These are phyloP conservation scores for Zygnema circumcarinatum DNA, from an alignment of 139 green algal species.

Conservation along the genomic window DNA sequence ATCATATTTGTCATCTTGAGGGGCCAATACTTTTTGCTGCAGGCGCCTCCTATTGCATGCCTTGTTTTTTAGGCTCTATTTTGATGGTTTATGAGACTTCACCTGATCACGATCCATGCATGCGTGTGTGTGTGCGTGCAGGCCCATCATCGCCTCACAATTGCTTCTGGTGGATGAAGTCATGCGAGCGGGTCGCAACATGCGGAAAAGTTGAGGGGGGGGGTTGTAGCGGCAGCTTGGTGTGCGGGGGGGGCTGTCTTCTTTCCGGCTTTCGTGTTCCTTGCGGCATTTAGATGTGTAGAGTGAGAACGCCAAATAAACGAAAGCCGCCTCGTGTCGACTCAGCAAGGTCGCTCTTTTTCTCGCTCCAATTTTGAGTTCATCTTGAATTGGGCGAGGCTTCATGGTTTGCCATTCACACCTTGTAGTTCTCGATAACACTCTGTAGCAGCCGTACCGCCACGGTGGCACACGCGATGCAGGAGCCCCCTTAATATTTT, in stretches of 20 bases:
- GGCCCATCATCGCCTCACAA: conserved; percentile 89
- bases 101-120: no score
- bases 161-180: conserved; percentile 98
- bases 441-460: no score
- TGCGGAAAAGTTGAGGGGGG: conserved; percentile 70
- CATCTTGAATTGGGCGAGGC: no score
- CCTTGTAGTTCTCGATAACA: no score
- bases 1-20: conserved; percentile 6
- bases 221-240: no score
- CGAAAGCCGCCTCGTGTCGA: neutral
- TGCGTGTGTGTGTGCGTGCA: neutral
- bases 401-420: no score
- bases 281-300: neutral
- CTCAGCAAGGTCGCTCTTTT: neutral
- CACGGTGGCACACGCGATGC: no score
- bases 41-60: no score
- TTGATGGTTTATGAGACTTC: no score
- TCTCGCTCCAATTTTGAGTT: no score
- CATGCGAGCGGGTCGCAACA: conserved; percentile 96
- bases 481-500: no score
- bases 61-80: neutral
- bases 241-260: neutral
- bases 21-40: no score
- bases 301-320: neutral
- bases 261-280: neutral